Evolutionary conservation across 805 yeast species (phyloP), one percentile per base, ranked within the genome.

Genomic region (Cyberlindnera euphorbiae): DNA sequence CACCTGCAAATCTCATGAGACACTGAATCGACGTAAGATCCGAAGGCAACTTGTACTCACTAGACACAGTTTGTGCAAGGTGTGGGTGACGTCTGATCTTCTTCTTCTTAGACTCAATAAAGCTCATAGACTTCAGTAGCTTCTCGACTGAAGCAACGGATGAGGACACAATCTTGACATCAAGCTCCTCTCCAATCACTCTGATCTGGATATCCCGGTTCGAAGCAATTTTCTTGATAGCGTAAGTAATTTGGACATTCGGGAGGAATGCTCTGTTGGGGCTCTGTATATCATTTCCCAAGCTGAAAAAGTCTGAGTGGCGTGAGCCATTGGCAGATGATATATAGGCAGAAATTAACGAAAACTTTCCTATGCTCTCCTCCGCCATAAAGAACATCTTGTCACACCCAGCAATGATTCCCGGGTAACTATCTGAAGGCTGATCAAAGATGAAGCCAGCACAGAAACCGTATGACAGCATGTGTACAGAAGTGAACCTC

Each of bases 391-490:
- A 77, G 43, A 79, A 82, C 15, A 86, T 73, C 13, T 79, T 63
- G 45, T 84, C 86, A 37, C 82, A 85, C 0, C 97, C 97, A 21
- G 77, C 42, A 26, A 83, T 78, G n/a, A 86, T 52, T 9, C 96
- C 96, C 0, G 87, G 87, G 16, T 67, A 68, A 2, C 52, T 42
- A 2, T 56, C 53, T 5, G 56, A 56, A 6, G 51, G 50, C 12
- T 52, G 54, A n/a, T 73, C 78, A 52, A 82, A 82, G 4, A 82
- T 54, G 88, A 95, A 86, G 0, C 96, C 95, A 23, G 82, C 41
- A 43, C 94, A 82, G 41, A 83, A 66, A 44, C 81, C 74, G 46
- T 78, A 72, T 0, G 86, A 73, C 6, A 78, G 54, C 17, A 82
- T 64, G 32, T 75, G 82, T 21, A 82, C 60, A 0, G 85, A 31